Base-by-base conservation (phyloP, 805 yeast species). In the Yarrowia porcina region DNA sequence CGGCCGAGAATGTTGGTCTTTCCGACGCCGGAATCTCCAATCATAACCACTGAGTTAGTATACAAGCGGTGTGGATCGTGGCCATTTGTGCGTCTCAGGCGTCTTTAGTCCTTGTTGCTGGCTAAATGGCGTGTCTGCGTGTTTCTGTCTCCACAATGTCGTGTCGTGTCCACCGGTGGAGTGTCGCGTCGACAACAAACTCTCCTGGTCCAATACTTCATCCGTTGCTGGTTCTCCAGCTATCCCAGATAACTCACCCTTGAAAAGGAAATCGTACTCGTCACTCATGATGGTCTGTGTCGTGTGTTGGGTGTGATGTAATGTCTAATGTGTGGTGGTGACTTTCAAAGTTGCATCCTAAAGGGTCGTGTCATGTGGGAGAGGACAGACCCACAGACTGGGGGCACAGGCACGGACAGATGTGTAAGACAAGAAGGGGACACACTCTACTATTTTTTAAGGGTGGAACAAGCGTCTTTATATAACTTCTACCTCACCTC, bases 21-120 rank as follows among this genome's bases (percentile, higher is more conserved):
- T 65, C 99, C 99, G 59, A 94, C 98, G 63, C 97, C 96, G 12
- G 97, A 89, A 75, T 94, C 98, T 49, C 98, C 98, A 74, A 94
- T 93, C 74, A 93, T 83, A 41, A 93, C 98, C 69, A 94, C 90
- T 82, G 36, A 1, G 61, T 54, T 54, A 54, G 49, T 50, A 15
- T 4, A 13, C 8, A 8, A 30, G 20, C 38, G 2, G 11, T 18
- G 5, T 10, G 38, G 12, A 35, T 35, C 38, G 20, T 20, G 12
- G 11, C 10, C 10, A 18, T 12, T 35, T 13, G 13, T 25, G 28
- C 8, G 28, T 25, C 28, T 25, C 28, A 5, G 8, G 28, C 28
- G 28, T 25, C 28, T 15, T 33, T 17, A 15, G 9, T 33, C n/a
- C 36, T 32, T 15, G 13, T 9, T 13, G 17, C 13, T 17, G 36